Conservation (phyloP, 2,329 filamentous ascomycete species). For the Fusarium sp. region DNA sequence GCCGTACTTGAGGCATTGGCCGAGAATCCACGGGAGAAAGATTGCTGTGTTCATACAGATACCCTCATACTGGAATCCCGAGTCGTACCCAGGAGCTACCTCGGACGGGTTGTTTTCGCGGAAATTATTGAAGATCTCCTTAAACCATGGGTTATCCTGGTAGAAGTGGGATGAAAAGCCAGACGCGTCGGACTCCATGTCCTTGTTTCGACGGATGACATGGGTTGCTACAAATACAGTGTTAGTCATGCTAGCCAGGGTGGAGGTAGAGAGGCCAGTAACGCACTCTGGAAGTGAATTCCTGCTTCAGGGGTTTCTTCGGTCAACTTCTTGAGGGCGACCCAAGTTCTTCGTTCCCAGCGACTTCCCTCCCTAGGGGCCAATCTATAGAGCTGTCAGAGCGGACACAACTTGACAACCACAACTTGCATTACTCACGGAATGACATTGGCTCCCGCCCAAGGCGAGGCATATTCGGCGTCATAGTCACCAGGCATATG, state of each 20-base stretch:
- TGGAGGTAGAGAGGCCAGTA: slow-evolving; percentile 11
- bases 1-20: slow-evolving; percentile 73
- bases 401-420: not conserved
- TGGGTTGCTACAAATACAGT: not conserved
- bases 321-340: slow-evolving; percentile 68
- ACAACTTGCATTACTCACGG: slow-evolving; percentile 63
- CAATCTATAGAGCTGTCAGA: slow-evolving; percentile 52
- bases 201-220: slow-evolving; percentile 61
- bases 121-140: slow-evolving; percentile 76
- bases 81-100: not conserved
- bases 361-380: slow-evolving; percentile 53
- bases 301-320: slow-evolving; percentile 79
- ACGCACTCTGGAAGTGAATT: slow-evolving; percentile 78
- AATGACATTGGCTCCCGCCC: slow-evolving; percentile 84
- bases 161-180: slow-evolving; percentile 69
- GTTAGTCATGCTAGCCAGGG: slow-evolving; percentile 52
- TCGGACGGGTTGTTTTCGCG: slow-evolving; percentile 60
- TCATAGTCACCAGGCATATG: slow-evolving; percentile 95
- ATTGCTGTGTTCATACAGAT: slow-evolving; percentile 78
- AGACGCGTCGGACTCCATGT: slow-evolving; percentile 54
- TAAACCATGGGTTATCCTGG: slow-evolving; percentile 77
- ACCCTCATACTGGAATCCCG: slow-evolving; percentile 79
- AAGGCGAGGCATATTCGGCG: slow-evolving; percentile 88
- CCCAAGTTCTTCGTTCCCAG: slow-evolving; percentile 74
- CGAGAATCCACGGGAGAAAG: slow-evolving; percentile 77